These are phyloP conservation scores for Nidula niveotomentosa DNA, from an alignment of 1,284 basidiomycete species.

Conservation along the genomic window DNA sequence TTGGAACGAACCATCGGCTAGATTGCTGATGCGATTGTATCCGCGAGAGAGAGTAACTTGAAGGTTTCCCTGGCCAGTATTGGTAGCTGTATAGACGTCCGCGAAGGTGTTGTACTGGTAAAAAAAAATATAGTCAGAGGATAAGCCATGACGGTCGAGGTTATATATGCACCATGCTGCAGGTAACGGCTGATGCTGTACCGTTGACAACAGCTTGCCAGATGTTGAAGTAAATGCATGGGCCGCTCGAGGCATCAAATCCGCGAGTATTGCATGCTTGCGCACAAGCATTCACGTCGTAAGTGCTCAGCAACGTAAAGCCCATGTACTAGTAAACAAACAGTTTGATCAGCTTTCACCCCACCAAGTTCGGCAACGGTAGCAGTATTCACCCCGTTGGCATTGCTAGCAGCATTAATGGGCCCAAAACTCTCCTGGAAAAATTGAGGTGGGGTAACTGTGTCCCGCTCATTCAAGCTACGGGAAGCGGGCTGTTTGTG, in stretches of 20 bases:
- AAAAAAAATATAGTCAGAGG: no score
- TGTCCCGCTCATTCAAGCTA: no score
- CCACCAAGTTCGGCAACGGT: no score
- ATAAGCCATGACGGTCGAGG: no score
- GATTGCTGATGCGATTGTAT: constrained; percentile 28
- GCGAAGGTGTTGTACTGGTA: background rate
- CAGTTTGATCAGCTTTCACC: no score
- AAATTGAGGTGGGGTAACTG: no score
- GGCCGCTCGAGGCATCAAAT: constrained; percentile 20
- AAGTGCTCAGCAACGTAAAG: background rate
- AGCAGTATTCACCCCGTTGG: background rate
- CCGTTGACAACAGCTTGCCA: constrained; percentile 22
- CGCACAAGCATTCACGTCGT: constrained; percentile 8
- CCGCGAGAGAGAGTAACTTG: constrained; percentile 38
- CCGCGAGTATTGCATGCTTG: constrained; percentile 20
- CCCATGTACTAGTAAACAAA: constrained; percentile 1
- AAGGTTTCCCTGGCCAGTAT: constrained; percentile 18
- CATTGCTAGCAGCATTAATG: no score
- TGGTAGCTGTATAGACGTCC: background rate
- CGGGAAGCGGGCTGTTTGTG: no score
- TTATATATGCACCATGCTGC: constrained; percentile 22
- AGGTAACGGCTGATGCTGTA: constrained; percentile 18
- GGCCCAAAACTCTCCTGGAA: no score
- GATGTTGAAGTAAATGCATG: constrained; percentile 25
- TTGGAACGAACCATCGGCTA: constrained; percentile 33